Evolutionary conservation across 169 alveolate species (phyloP).

Genomic region (Perkinsus marinus): DNA sequence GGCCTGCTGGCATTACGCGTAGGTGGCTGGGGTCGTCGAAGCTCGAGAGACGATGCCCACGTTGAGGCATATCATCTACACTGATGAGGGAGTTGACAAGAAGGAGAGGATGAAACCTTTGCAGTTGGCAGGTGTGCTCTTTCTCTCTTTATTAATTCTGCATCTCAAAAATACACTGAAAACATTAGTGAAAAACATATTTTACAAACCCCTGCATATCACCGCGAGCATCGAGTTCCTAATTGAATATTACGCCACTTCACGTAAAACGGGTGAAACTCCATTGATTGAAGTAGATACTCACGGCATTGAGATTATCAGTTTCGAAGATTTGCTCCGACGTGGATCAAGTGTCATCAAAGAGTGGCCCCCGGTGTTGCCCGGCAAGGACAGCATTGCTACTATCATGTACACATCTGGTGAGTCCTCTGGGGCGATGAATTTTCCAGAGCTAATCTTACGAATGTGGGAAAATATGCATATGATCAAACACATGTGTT

Average conservation of each 20-base stretch:
- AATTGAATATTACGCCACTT: neutral
- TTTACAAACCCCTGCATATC: too few relatives aligned
- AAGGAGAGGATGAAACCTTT: neutral
- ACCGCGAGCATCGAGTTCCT: neutral
- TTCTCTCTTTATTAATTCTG: too few relatives aligned
- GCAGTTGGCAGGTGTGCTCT: neutral
- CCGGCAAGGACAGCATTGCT: neutral
- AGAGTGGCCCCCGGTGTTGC: neutral
- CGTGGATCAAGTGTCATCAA: neutral
- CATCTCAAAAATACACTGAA: too few relatives aligned
- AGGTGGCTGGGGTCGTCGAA: neutral
- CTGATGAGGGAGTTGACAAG: neutral
- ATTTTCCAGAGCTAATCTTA: too few relatives aligned
- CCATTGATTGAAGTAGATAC: neutral
- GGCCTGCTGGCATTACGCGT: neutral
- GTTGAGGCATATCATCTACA: neutral
- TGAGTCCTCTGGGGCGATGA: neutral
- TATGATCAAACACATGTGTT: too few relatives aligned
- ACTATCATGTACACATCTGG: conserved; percentile 53
- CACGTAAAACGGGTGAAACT: neutral
- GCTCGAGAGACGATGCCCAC: neutral
- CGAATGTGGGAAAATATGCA: too few relatives aligned
- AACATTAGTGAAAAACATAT: neutral
- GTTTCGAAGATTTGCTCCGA: neutral
- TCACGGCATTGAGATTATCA: neutral